Conservation (phyloP, 352 stramenopile genomes). For the Phytophthora vignae region DNA sequence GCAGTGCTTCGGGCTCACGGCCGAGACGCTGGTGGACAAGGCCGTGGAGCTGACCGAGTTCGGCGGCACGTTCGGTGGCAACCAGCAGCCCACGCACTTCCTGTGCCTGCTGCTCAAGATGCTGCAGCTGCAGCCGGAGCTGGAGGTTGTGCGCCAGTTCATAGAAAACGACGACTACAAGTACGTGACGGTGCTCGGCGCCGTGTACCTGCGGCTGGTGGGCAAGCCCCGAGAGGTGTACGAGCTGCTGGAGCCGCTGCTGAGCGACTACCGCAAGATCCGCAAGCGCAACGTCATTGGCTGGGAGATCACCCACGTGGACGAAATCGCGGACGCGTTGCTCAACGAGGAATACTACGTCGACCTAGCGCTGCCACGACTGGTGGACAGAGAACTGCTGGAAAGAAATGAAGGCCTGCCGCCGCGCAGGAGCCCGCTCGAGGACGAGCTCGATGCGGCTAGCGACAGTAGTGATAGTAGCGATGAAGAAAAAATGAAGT, state of each 20-base stretch:
- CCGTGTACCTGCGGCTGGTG: constrained; percentile 97
- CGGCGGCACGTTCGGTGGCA: constrained; percentile 95
- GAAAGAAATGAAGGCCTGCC: constrained; percentile 78
- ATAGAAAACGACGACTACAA: constrained; percentile 99
- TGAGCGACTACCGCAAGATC: constrained; percentile 97
- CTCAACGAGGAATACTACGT: constrained; percentile 93
- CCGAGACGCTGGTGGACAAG: constrained; percentile 96
- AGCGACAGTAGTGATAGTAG: constrained; percentile 29
- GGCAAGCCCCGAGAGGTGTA: constrained; percentile 94
- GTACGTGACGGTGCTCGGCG: constrained; percentile 96
- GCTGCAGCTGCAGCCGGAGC: constrained; percentile 97
- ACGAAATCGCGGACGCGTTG: constrained; percentile 96
- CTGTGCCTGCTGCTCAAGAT: constrained; percentile 99
- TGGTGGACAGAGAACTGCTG: constrained; percentile 90
- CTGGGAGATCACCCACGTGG: constrained; percentile 95
- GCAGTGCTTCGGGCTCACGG: constrained; percentile 97
- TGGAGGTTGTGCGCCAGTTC: constrained; percentile 94
- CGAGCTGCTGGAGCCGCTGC: constrained; percentile 95
- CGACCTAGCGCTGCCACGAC: constrained; percentile 94
- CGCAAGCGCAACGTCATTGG: constrained; percentile 85
- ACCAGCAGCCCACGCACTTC: constrained; percentile 96
- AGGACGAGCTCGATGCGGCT: constrained; percentile 72
- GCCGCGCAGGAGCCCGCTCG: constrained; percentile 71
- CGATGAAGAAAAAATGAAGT: constrained; percentile 21
- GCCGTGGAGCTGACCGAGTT: constrained; percentile 94